Evolutionary conservation across 306 rosid species (phyloP), one percentile per base, ranked within the genome.

Genomic region (Prunus armeniaca): DNA sequence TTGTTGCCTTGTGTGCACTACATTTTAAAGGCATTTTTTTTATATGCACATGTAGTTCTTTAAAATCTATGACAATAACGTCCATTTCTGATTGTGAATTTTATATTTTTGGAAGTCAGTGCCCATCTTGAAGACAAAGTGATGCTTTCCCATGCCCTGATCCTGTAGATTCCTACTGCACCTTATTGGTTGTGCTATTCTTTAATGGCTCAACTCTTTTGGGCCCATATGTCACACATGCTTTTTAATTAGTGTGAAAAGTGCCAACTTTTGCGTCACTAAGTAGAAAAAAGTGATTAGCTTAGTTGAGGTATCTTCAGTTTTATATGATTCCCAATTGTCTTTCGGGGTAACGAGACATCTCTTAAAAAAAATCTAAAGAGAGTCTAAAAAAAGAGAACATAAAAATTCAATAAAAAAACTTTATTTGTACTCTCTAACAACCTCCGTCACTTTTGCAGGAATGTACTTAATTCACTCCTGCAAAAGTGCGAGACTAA

Each of bases 71-170:
- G 8, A 34, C 8, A 34, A 34, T 34, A 5, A 34, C 5, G 41
- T 34, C 34, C 4, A 32, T 32, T 32, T 34, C 41, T 34, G 41
- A 34, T 34, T 34, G 41, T 6, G 41, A 34, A 34, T 34, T 34
- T 34, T 34, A 34, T 5, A 57, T 20, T 25, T 54, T 71, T 13
- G 17, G 34, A 20, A 13, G 75, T 54, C 58, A 7, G 66, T 56
- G 54, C 66, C 22, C 34, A 56, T 56, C 22, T 22, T 38, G 66
- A 54, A 55, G 66, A 20, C 32, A 34, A 22, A 4, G 49, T 56
- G 43, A 24, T 55, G 76, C 51, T 56, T 71, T 38, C 66, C 76
- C 76, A 72, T 72, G 54, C 55, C 5, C 18, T 34, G 25, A 54
- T 55, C 32, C 30, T 58, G 64, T 20, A 58, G 64, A 22, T 58